Evolutionary conservation across 2,329 filamentous ascomycete genomes (phyloP), one percentile per base, ranked within the genome.

Genomic region (Leptoxyphium fumago): DNA sequence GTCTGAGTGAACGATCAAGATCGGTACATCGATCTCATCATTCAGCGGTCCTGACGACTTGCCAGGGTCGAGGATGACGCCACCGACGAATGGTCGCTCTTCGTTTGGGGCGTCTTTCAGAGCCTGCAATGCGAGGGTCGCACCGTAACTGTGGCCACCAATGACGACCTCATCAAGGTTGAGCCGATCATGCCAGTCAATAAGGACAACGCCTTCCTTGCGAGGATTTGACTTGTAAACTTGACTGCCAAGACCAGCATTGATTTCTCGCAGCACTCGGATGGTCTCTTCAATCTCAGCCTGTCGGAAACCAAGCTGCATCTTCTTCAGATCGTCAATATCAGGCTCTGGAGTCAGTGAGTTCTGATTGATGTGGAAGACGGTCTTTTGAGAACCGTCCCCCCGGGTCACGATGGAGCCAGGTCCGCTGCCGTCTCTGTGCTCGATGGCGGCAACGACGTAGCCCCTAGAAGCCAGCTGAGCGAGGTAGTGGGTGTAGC

Each of bases 101-200:
- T 55, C 51, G 46, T 65, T 45, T 4, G 68, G 64, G 7, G 65
- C 71, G 30, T 63, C 65, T 42, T 71, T 71, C n/a, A 81, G 64
- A 2, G 74, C 71, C 46, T 78, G 75, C 15, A 82, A 64, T 0
- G 75, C 77, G 2, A 74, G 70, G 0, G 79, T 82, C 2, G 77
- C 78, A 41, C 79, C 79, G 60, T 78, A 81, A 0, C 75, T 80
- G 55, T 82, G 78, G 0, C 78, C 78, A 2, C 66, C 73, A 8
- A 82, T 66, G 39, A 75, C 68, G 50, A 79, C 67, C 30, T 71
- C 66, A 28, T 69, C 61, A 39, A 71, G 64, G 55, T 79, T 69
- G 6, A 83, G 67, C 9, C 75, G 68, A 44, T 62, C 61, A 30
- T 64, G 57, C 69, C 77, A 82, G 13, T 61, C 60, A 2, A 62